These are phyloP conservation scores for Elaeis oleifera DNA, from an alignment of 202 grass and related monocot genomes.

Conservation along the genomic window DNA sequence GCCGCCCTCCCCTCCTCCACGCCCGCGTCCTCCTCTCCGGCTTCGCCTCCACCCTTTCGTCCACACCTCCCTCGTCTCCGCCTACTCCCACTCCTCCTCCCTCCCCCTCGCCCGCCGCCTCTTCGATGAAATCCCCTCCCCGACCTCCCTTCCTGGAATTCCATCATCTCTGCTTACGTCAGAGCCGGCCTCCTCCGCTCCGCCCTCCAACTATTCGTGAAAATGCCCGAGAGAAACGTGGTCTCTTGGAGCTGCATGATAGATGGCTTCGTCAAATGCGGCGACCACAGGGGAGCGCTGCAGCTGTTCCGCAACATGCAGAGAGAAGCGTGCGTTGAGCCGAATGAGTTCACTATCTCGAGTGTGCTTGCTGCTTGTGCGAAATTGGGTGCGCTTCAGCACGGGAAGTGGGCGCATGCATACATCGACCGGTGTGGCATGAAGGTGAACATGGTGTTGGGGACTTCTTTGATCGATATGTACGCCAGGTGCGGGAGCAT, in stretches of 20 bases:
- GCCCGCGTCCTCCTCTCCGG: constrained; percentile 1
- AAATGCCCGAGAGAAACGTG: constrained; percentile 17
- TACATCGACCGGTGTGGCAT: constrained; percentile 31
- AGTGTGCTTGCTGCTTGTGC: constrained; percentile 12
- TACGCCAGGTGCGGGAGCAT: constrained; percentile 42
- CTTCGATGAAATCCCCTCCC: background rate
- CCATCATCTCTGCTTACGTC: background rate
- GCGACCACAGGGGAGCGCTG: constrained; percentile 6
- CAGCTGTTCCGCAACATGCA: constrained; percentile 12
- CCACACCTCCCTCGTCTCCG: background rate
- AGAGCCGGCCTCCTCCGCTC: constrained; percentile 1
- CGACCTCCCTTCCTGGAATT: constrained; percentile 10
- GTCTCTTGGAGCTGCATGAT: constrained; percentile 22
- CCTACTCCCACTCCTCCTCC: constrained; percentile 9
- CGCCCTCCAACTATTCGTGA: constrained; percentile 18
- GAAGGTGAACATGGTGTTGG: constrained; percentile 40
- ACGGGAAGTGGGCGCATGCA: constrained; percentile 47
- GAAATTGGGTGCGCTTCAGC: constrained; percentile 4
- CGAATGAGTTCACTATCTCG: constrained; percentile 3
- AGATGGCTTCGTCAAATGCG: constrained; percentile 5
- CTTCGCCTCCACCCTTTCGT: constrained; percentile 5
- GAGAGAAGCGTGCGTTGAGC: background rate
- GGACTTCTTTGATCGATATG: constrained; percentile 48
- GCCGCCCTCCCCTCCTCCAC: background rate
- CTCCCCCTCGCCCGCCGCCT: constrained; percentile 6